These are phyloP conservation scores for Serendipita sp. DNA, from an alignment of 768 basidiomycete genomes.

Conservation along the genomic window DNA sequence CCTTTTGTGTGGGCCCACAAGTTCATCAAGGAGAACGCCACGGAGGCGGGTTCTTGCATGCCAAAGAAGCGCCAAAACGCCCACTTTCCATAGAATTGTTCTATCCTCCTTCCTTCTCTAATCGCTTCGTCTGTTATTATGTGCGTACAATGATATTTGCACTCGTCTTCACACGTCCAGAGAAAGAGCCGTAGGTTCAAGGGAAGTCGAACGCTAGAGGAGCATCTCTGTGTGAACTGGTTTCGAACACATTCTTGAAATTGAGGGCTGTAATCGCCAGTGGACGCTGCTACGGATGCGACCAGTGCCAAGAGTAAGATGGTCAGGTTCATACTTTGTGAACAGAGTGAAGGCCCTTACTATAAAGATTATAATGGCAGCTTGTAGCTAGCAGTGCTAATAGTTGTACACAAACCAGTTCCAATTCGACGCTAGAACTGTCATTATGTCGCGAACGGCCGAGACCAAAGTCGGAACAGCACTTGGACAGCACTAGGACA, in stretches of 20 bases:
- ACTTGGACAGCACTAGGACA: no score
- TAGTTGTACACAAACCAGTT: no score
- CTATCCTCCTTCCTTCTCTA: conserved; percentile 26
- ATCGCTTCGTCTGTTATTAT: conserved; percentile 44
- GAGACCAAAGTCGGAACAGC: no score
- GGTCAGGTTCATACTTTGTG: not conserved
- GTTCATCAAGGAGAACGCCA: conserved; percentile 79
- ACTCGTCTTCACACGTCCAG: conserved; percentile 84
- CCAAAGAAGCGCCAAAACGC: conserved; percentile 81
- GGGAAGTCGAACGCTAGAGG: conserved; percentile 26
- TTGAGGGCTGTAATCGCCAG: conserved; percentile 42
- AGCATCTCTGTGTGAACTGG: conserved; percentile 25
- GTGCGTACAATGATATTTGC: conserved; percentile 84
- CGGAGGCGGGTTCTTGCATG: conserved; percentile 89
- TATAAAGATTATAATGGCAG: no score
- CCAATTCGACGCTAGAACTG: no score
- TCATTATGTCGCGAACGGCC: no score
- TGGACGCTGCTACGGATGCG: conserved; percentile 29
- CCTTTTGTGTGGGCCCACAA: conserved; percentile 59
- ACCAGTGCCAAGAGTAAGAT: not conserved
- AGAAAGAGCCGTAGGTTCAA: conserved; percentile 47
- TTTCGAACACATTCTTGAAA: conserved; percentile 39
- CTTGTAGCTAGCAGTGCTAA: no score
- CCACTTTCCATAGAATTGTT: conserved; percentile 95
- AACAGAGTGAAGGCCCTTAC: no score